Percentiles rank a stretch among this genome's conserved stretches.
Evolutionary conservation across 257 asterid species (phyloP).

Genomic region (Datura wrightii): DNA sequence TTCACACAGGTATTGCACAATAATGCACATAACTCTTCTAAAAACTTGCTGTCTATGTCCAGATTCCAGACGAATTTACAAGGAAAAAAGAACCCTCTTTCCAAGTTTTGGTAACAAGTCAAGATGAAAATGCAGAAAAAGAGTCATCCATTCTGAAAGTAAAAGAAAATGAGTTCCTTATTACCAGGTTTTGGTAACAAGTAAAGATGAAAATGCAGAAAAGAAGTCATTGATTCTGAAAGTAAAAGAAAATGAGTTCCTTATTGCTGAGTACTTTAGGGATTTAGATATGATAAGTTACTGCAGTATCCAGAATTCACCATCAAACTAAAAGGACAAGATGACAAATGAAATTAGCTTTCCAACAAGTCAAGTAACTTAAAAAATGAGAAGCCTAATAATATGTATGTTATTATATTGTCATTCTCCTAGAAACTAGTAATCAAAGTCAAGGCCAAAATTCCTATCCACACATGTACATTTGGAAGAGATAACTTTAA

Average conservation of each 20-base stretch:
- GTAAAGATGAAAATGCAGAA: not conserved
- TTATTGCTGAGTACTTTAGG: not conserved
- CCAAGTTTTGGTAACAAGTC: not conserved
- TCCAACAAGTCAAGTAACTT: not conserved
- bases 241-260: constrained; percentile 1
- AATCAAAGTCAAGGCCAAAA: not conserved
- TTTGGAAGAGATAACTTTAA: not conserved
- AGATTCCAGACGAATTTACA: constrained; percentile 15
- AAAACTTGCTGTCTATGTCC: constrained; percentile 2
- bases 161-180: not conserved
- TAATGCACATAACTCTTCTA: constrained; percentile 30
- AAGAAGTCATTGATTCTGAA: not conserved
- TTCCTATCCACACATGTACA: not conserved
- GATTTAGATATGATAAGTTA: not conserved
- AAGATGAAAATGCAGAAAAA: not conserved
- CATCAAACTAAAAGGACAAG: constrained; percentile 7
- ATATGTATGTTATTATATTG: not conserved
- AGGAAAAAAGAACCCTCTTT: not conserved
- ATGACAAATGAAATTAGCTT: constrained; percentile 5
- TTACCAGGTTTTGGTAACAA: not conserved
- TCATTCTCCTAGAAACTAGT: not conserved
- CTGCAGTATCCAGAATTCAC: not conserved
- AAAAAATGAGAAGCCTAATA: not conserved
- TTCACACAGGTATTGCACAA: constrained; percentile 33
- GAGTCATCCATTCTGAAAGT: not conserved